Evolutionary conservation across 768 basidiomycete species (phyloP).

Genomic region (Gelatoporia subvermispora): DNA sequence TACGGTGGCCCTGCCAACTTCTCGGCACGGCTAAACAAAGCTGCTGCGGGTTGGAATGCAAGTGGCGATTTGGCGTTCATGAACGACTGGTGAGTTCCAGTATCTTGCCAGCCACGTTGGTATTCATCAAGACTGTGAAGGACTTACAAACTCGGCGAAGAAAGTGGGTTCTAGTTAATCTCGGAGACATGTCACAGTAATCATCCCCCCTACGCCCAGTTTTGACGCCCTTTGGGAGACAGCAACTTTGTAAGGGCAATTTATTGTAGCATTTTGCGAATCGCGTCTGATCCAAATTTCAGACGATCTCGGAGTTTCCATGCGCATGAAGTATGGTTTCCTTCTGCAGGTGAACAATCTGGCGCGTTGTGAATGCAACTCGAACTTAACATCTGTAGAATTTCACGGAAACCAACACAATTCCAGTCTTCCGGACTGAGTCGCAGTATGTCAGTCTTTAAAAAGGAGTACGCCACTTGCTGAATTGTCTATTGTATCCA

Average conservation of each 20-base stretch:
- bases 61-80: conserved; percentile 67
- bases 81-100: conserved; percentile 65
- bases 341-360: conserved; percentile 27
- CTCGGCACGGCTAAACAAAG: conserved; percentile 48
- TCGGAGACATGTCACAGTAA: background rate
- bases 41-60: conserved; percentile 56
- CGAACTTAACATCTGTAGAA: conserved; percentile 29
- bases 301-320: conserved; percentile 40
- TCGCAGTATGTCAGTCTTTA: conserved; percentile 41
- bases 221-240: conserved; percentile 85
- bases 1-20: conserved; percentile 63
- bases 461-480: background rate
- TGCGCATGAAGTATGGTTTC: conserved; percentile 39
- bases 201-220: conserved; percentile 39
- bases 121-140: conserved; percentile 30
- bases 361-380: background rate
- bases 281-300: background rate
- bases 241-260: conserved; percentile 65
- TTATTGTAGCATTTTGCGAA: background rate
- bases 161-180: conserved; percentile 40
- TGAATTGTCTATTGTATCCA: conserved; percentile 6
- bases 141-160: conserved; percentile 89
- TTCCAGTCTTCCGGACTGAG: conserved; percentile 51
- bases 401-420: conserved; percentile 30
- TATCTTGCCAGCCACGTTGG: background rate